Evolutionary conservation across 139 green algal genomes (phyloP).

Genomic region (Nannochloris sp.): DNA sequence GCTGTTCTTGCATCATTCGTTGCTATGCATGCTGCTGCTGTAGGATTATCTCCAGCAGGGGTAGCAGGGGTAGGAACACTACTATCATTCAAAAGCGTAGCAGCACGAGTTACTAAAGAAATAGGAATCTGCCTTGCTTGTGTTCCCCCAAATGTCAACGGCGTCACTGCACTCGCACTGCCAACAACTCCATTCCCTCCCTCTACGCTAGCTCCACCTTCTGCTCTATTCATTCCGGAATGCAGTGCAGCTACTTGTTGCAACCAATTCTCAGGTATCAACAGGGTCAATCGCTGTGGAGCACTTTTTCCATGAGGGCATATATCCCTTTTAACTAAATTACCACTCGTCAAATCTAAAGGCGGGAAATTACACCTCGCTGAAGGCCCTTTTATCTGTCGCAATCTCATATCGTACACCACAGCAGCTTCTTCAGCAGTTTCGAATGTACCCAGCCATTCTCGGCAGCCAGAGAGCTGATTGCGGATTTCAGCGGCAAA

Average conservation of each 20-base stretch:
- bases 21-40: too few relatives aligned
- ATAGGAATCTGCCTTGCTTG: too few relatives aligned
- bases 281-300: slow-evolving; percentile 8
- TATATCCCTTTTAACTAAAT: slow-evolving; percentile 18
- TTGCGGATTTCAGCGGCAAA: slow-evolving; percentile 28
- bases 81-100: too few relatives aligned
- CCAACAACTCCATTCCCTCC: not conserved
- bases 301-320: slow-evolving; percentile 14
- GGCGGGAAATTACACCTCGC: slow-evolving; percentile 74
- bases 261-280: slow-evolving; percentile 19
- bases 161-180: too few relatives aligned
- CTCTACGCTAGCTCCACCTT: too few relatives aligned
- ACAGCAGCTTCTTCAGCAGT: slow-evolving; percentile 61
- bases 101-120: too few relatives aligned
- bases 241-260: slow-evolving; percentile 10
- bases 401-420: slow-evolving; percentile 77
- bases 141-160: too few relatives aligned
- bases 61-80: too few relatives aligned
- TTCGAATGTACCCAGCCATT: slow-evolving; percentile 87
- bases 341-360: slow-evolving; percentile 5
- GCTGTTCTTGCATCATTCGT: too few relatives aligned
- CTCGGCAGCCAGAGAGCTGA: slow-evolving; percentile 11
- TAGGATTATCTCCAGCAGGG: too few relatives aligned
- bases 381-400: slow-evolving; percentile 63
- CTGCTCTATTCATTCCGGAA: too few relatives aligned